Conservation (phyloP, 2,329 filamentous ascomycete species). For the Clarireedia monteithiana region DNA sequence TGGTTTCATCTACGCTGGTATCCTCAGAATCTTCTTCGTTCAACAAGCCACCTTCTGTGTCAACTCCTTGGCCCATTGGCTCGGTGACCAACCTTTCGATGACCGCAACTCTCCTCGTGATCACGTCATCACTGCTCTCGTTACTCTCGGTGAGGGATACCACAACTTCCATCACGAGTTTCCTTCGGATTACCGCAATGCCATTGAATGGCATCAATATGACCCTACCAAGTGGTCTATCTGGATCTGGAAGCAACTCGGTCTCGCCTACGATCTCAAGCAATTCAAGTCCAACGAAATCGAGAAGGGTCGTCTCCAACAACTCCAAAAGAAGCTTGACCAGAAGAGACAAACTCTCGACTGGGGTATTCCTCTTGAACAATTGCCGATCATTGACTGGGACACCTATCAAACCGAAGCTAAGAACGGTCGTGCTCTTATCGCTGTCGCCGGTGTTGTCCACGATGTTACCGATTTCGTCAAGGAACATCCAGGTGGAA, state of each 20-base stretch:
- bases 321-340: constrained; percentile 87
- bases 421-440: constrained; percentile 68
- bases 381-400: constrained; percentile 79
- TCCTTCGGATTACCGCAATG: constrained; percentile 87
- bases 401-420: constrained; percentile 74
- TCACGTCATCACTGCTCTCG: constrained; percentile 76
- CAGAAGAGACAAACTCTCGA: constrained; percentile 75
- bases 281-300: constrained; percentile 89
- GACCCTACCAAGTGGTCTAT: constrained; percentile 90
- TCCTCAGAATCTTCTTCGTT: constrained; percentile 81
- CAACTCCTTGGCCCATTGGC: constrained; percentile 85
- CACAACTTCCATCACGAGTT: constrained; percentile 97
- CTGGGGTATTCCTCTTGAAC: constrained; percentile 80
- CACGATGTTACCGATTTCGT: constrained; percentile 81
- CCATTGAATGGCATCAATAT: constrained; percentile 85
- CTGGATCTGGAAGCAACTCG: constrained; percentile 75
- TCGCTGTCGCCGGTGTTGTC: constrained; percentile 76
- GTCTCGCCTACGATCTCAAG: constrained; percentile 81
- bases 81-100: constrained; percentile 86
- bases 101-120: constrained; percentile 88
- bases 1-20: constrained; percentile 77
- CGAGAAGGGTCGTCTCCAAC: constrained; percentile 83
- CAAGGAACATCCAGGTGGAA: constrained; percentile 84
- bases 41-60: constrained; percentile 92
- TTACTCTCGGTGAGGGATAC: constrained; percentile 83